Conservation (phyloP, 2,329 filamentous ascomycete species). For the Coleophoma crateriformis region DNA sequence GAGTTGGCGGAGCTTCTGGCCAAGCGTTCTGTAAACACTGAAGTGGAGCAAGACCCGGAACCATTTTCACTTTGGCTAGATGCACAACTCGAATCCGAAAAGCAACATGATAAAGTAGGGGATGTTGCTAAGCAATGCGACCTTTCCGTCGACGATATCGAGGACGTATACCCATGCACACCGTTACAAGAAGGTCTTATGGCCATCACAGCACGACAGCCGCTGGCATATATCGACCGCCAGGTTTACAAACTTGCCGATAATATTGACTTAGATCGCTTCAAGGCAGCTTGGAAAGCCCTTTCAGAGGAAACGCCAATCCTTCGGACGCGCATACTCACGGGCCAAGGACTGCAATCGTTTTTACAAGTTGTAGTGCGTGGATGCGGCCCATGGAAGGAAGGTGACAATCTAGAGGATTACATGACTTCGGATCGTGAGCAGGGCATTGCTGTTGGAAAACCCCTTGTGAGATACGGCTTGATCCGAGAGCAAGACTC, state of each 20-base stretch:
- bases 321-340: background rate
- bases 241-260: slow-evolving; percentile 8
- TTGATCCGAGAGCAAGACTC: slow-evolving; percentile 1
- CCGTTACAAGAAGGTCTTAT: slow-evolving; percentile 46
- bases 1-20: slow-evolving; percentile 1
- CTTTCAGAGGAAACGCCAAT: background rate
- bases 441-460: slow-evolving; percentile 2
- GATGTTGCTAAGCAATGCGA: slow-evolving; percentile 10
- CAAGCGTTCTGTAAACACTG: background rate
- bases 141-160: slow-evolving; percentile 26
- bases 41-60: background rate
- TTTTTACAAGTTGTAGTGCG: slow-evolving; percentile 1
- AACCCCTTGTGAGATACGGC: slow-evolving; percentile 3
- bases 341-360: background rate
- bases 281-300: slow-evolving; percentile 16
- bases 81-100: background rate
- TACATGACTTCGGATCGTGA: background rate
- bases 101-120: background rate
- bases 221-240: slow-evolving; percentile 27
- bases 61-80: slow-evolving; percentile 1
- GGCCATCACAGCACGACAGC: slow-evolving; percentile 22
- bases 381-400: background rate
- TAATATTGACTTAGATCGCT: slow-evolving; percentile 7
- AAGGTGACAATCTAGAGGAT: background rate
- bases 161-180: slow-evolving; percentile 6